Evolutionary conservation across 1,284 basidiomycete genomes (phyloP), one percentile per base, ranked within the genome.

Genomic region (Malassezia equina): DNA sequence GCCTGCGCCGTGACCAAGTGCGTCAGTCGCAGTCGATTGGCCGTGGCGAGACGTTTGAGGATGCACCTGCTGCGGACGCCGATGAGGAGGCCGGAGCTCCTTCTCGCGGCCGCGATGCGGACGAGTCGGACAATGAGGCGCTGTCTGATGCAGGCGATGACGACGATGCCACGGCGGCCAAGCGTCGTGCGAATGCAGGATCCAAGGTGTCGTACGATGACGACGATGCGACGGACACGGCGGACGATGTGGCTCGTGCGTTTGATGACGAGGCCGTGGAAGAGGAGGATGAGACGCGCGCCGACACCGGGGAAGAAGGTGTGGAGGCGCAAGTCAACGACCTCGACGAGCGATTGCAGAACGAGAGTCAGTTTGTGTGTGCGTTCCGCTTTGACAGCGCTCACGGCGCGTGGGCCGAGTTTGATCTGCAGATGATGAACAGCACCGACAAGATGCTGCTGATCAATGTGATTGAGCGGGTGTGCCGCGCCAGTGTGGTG

Each of bases 11-110:
- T 49, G 86, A 94, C 70, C 77, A 88, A 58, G 86, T 82, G 70
- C 82, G 80, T 63, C 90, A 95, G 76, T 83, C 85, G 63, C 78
- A 81, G 13, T 82, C 86, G 52, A 81, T 96, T 32, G 91, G 91
- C 7, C 86, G 63, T 17, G 69, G 67, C 42, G 40, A 70, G 58
- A 43, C 65, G 86, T 75, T 90, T 87, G 42, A 53, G 7, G 48
- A 59, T 31, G 64, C 68, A 39, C 62, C 63, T 36, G 65, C 59
- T 29, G 69, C 69, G 31, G 79, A 79, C 24, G 82, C 77, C 58
- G 82, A 84, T 33, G 47, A 34, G 45, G 45, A 13, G 23, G 56
- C 15, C 12, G 15, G 59, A 40, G 51, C 52, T n/a, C 42, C 47
- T n/a, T 31, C 58, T 7, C 48, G 52, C 19, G 56, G 45, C 48